Evolutionary conservation across 805 yeast species (phyloP), one percentile per base, ranked within the genome.

Genomic region (Teunomyces pallodes): DNA sequence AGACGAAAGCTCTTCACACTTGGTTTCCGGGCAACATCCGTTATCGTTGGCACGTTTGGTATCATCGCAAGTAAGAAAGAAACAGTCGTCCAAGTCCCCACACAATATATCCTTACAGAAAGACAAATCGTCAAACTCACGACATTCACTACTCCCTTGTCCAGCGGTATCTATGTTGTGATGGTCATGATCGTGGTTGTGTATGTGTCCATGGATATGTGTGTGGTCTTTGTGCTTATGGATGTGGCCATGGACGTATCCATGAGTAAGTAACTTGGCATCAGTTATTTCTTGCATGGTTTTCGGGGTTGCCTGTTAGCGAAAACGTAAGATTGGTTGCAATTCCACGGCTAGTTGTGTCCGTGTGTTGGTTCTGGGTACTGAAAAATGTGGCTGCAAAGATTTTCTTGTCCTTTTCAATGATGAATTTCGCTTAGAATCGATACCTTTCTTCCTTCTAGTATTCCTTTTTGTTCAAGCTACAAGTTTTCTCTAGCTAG

Each of bases 191-290:
- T 69, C 75, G 46, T 72, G 76, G 51, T 72, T 80, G 57, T 82
- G 87, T 28, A 82, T 77, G 57, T 82, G 87, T n/a, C 87, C 87
- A 58, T 82, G 87, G 31, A 82, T 81, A 54, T 81, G 82, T 5
- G 85, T 80, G 57, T 82, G 77, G 56, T 80, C 81, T 48, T 75
- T 72, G 58, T 80, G 83, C 55, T 79, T 80, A 62, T 82, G 87
- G 16, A 82, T 80, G 55, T 82, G 87, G 3, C 87, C 87, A 62
- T 82, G 87, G 13, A 82, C 82, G n/a, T 78, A 70, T 16, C 86
- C 86, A 49, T 77, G 80, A 10, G 43, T 40, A 27, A 28, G 43
- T 20, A 28, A 13, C 16, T 28, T 40, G 13, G 43, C 35, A 27
- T 30, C 32, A 16, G 43, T 30, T 32, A 32, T 16, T 32, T 32